Base-by-base conservation (phyloP, 371 early-diverging fungal genomes). In the Mucor lusitanicus region DNA sequence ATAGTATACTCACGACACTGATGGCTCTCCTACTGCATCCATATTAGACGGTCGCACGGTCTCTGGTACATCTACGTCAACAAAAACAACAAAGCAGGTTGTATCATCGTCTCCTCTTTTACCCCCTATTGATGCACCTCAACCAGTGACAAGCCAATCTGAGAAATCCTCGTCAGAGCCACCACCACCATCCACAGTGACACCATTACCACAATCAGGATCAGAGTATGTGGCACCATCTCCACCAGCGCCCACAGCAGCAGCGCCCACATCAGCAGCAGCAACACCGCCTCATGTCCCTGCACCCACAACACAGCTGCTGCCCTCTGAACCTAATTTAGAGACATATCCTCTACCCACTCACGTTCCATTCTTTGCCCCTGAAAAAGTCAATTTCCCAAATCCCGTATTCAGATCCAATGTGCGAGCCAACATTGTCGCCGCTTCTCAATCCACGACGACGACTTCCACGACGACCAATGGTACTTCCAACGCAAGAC, bases 341-440 rank as follows among this genome's bases (percentile, higher is more conserved):
- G 73, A 69, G 37, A 73, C 69, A 55, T 73, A 65, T 39, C 73
- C 73, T 15, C 12, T 40, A 6, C 73, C 73, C 13, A n/a, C 27
- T 3, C 59, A 35, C 48, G 73, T 73, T 7, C 59, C 73, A 3
- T 73, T 73, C 59, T 73, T 63, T 30, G 44, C 55, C 19, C 73
- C 73, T 25, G 60, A 65, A 39, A 65, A 63, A 37, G 69, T 73
- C 0, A 69, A 61, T 48, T 65, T 61, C 46, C 60, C 63, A 3
- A 59, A 55, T 25, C 69, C 70, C 6, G 64, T 73, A 0, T 73
- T 73, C 30, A 21, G 64, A 33, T 48, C 59, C 12, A 66, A 66
- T 35, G 46, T 44, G 19, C 63, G 71, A 35, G 25, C 59, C 9
- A 46, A 39, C 8, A 33, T 40, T 19, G 37, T 57, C 19, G n/a